A percentile compares a stretch with the other conserved stretches of the same genome.
Conservation (phyloP, 306 rosid species). For the Dalbergia cultrata region DNA sequence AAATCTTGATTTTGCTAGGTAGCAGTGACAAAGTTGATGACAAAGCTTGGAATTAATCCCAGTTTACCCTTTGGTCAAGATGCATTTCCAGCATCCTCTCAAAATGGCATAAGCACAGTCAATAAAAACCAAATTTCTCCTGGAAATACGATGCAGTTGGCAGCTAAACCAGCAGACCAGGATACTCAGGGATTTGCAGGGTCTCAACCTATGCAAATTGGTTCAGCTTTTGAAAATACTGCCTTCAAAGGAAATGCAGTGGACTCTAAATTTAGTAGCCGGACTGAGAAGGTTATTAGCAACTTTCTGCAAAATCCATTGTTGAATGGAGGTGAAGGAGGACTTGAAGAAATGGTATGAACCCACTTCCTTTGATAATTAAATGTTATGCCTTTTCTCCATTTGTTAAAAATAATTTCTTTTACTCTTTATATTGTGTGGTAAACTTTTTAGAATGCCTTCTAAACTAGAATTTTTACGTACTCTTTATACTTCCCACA, state of each 20-base stretch:
- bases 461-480: no score
- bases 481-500: no score
- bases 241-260: conserved; percentile 47
- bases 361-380: neutral
- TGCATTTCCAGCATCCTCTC: conserved; percentile 66
- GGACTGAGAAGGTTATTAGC: conserved; percentile 68
- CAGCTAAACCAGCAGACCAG: conserved; percentile 56
- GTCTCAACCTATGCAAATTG: conserved; percentile 54
- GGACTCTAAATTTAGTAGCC: conserved; percentile 65
- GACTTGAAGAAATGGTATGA: conserved; percentile 64
- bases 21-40: conserved; percentile 75
- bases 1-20: conserved; percentile 57
- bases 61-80: conserved; percentile 62
- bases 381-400: no score
- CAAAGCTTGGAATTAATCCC: conserved; percentile 71
- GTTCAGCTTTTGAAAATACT: conserved; percentile 58
- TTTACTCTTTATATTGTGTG: no score
- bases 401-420: no score
- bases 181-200: conserved; percentile 56
- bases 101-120: conserved; percentile 55
- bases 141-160: conserved; percentile 60
- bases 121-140: conserved; percentile 56
- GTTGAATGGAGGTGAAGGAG: conserved; percentile 72
- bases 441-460: no score
- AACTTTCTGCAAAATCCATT: conserved; percentile 66